phyloP scores from a whole-genome alignment of 2,329 filamentous ascomycete genomes.

The Penicillium sp. region DNA sequence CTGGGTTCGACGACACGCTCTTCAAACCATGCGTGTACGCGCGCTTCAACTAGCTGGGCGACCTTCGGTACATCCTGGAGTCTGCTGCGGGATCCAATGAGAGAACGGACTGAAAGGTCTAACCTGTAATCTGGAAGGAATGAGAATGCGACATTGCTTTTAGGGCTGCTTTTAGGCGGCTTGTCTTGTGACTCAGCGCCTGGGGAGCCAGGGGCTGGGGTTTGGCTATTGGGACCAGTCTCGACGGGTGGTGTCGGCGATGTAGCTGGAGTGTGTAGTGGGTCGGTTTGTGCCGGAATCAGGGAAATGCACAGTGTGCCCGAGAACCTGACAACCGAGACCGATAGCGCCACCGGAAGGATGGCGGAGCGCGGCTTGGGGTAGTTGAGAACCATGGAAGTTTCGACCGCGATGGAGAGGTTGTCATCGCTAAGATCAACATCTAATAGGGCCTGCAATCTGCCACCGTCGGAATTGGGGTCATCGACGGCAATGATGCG shows the following conservation, averaged over 20 bases:
- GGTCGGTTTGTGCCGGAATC: conserved; percentile 61
- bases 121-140: conserved; percentile 68
- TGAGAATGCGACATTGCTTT: conserved; percentile 88
- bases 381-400: conserved; percentile 90
- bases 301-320: conserved; percentile 93
- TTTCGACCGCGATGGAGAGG: conserved; percentile 91
- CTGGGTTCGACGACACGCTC: conserved; percentile 64
- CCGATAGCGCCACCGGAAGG: conserved; percentile 84
- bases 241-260: conserved; percentile 30
- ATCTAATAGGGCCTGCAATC: conserved; percentile 92
- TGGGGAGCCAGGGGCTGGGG: conserved; percentile 7
- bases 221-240: neutral
- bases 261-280: conserved; percentile 36
- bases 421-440: conserved; percentile 90
- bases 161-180: conserved; percentile 54
- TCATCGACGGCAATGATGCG: conserved; percentile 79
- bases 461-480: conserved; percentile 61
- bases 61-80: conserved; percentile 67
- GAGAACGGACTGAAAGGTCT: conserved; percentile 62
- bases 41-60: conserved; percentile 62
- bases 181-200: conserved; percentile 10
- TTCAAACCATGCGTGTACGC: conserved; percentile 66
- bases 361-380: conserved; percentile 86
- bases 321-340: conserved; percentile 90
- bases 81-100: conserved; percentile 61